Evolutionary conservation across 2,329 filamentous ascomycete species (phyloP).

Genomic region (Fusarium compactum): DNA sequence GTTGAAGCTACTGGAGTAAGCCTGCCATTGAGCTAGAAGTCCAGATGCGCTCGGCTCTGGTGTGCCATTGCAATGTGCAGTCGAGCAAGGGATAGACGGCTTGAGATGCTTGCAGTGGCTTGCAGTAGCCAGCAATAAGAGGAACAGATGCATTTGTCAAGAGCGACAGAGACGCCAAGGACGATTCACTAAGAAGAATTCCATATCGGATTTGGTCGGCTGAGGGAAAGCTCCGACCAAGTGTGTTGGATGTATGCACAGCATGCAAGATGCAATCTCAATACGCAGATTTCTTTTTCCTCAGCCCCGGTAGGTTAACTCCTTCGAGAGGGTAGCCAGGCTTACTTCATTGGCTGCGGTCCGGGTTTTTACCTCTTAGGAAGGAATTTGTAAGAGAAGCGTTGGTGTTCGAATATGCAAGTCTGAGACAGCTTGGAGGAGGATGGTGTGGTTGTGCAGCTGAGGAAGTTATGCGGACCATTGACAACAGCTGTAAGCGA

Average conservation of each 20-base stretch:
- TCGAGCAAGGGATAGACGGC: conserved; percentile 23
- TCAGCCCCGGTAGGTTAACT: background rate
- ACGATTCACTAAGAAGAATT: background rate
- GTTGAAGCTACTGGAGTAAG: background rate
- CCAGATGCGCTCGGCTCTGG: background rate
- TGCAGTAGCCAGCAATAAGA: conserved; percentile 35
- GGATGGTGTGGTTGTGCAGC: conserved; percentile 11
- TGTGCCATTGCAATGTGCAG: conserved; percentile 20
- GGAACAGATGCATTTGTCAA: conserved; percentile 6
- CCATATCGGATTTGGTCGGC: conserved; percentile 32
- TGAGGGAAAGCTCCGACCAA: conserved; percentile 21
- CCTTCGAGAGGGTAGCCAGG: background rate
- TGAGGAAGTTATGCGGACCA: conserved; percentile 38
- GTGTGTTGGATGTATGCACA: background rate
- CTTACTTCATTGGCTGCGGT: background rate
- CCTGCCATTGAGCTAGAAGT: background rate
- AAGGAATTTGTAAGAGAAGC: conserved; percentile 19
- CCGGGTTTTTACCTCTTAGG: background rate
- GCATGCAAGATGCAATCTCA: conserved; percentile 34
- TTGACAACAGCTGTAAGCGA: conserved; percentile 12
- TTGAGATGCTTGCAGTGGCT: conserved; percentile 36
- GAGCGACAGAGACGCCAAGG: background rate
- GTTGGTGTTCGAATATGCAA: conserved; percentile 34
- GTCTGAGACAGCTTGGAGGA: conserved; percentile 31
- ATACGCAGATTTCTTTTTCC: conserved; percentile 31